A percentile compares a stretch with the other conserved stretches of the same genome.
phyloP scores from a whole-genome alignment of 352 stramenopile genomes.

The Paralagenidium karlingii region DNA sequence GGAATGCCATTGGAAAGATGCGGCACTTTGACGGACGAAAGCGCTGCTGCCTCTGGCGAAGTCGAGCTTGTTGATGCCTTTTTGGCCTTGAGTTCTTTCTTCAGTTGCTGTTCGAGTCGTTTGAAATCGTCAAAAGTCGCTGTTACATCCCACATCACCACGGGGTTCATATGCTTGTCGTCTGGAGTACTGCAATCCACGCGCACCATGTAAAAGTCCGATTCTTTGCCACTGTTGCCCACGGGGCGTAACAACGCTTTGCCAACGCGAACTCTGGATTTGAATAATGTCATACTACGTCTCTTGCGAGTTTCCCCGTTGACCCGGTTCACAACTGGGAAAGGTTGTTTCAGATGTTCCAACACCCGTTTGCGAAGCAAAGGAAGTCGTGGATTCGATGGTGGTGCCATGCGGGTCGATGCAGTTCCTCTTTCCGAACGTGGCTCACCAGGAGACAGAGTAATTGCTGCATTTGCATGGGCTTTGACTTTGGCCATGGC shows the following conservation, averaged over 20 bases:
- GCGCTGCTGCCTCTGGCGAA: background rate
- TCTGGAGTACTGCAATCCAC: conserved; percentile 30
- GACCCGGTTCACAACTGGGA: conserved; percentile 38
- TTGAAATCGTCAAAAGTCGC: conserved; percentile 70
- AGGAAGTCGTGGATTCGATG: background rate
- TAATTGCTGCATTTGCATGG: too few species aligned
- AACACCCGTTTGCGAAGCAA: conserved; percentile 13
- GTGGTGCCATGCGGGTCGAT: background rate
- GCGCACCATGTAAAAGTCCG: conserved; percentile 64
- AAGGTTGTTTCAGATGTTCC: conserved; percentile 19
- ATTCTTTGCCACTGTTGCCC: conserved; percentile 15
- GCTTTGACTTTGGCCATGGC: too few species aligned
- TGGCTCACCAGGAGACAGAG: too few species aligned
- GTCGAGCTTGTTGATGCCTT: conserved; percentile 10
- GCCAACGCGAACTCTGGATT: conserved; percentile 58
- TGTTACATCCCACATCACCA: conserved; percentile 77
- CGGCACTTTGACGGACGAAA: conserved; percentile 19
- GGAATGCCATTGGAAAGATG: conserved; percentile 55
- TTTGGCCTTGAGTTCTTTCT: conserved; percentile 48
- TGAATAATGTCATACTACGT: conserved; percentile 27
- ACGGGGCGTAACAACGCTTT: conserved; percentile 47
- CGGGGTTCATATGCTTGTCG: conserved; percentile 77
- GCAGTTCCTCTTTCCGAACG: background rate
- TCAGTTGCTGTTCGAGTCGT: conserved; percentile 49
- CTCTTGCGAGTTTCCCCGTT: conserved; percentile 35